phyloP scores from a whole-genome alignment of 2,329 filamentous ascomycete genomes.

The Curvularia sp. region DNA sequence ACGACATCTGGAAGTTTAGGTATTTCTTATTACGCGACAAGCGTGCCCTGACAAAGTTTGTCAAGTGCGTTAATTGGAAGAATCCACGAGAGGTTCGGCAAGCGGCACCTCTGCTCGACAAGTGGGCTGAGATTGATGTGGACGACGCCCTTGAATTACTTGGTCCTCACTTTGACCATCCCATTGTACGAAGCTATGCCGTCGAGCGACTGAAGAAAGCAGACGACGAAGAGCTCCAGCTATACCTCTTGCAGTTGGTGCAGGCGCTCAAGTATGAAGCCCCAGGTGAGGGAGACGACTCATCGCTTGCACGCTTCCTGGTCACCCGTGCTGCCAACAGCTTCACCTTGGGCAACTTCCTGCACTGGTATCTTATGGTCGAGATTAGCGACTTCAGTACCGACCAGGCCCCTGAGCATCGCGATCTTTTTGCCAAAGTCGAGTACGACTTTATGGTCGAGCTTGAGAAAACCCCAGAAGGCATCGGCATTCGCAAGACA shows the following conservation, averaged over 20 bases:
- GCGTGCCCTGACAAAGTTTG: slow-evolving; percentile 85
- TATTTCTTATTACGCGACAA: slow-evolving; percentile 95
- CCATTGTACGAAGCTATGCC: slow-evolving; percentile 87
- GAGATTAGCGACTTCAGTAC: slow-evolving; percentile 86
- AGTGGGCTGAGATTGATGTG: slow-evolving; percentile 96
- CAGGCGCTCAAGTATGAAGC: slow-evolving; percentile 82
- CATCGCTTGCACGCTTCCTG: slow-evolving; percentile 86
- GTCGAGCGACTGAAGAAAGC: slow-evolving; percentile 91
- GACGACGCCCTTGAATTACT: slow-evolving; percentile 95
- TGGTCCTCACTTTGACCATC: slow-evolving; percentile 89
- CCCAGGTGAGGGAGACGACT: slow-evolving; percentile 70
- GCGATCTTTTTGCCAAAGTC: slow-evolving; percentile 88
- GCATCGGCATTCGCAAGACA: slow-evolving; percentile 74
- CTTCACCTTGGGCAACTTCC: slow-evolving; percentile 89
- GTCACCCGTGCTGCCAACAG: slow-evolving; percentile 88
- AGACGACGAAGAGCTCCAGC: slow-evolving; percentile 86
- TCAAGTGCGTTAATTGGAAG: slow-evolving; percentile 96
- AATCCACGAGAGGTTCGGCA: slow-evolving; percentile 85
- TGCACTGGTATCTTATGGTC: slow-evolving; percentile 99
- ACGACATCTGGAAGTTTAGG: slow-evolving; percentile 95
- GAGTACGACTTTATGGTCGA: slow-evolving; percentile 96
- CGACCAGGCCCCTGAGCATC: slow-evolving; percentile 75
- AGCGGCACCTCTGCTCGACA: slow-evolving; percentile 85
- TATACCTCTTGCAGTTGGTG: slow-evolving; percentile 92
- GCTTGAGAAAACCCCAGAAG: slow-evolving; percentile 73